Conservation (phyloP, 768 basidiomycete genomes). For the Boletus speciosus region DNA sequence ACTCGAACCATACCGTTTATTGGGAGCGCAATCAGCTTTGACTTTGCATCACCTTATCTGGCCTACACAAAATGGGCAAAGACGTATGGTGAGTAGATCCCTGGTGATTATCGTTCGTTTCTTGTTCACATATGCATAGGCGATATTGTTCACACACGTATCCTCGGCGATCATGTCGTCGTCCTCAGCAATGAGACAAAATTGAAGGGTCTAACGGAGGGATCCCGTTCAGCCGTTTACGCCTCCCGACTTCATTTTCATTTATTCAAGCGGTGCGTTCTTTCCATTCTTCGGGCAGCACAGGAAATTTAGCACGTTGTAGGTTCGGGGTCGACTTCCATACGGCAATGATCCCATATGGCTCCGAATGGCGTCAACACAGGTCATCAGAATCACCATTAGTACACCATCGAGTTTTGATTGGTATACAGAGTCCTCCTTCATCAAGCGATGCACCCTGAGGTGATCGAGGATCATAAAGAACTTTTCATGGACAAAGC, state of each 20-base stretch:
- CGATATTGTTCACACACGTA: background rate
- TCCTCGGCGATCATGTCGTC: background rate
- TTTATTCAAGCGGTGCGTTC: background rate
- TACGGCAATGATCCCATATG: constrained; percentile 3
- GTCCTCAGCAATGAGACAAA: background rate
- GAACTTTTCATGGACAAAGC: background rate
- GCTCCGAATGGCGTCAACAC: constrained; percentile 1
- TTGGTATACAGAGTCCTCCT: background rate
- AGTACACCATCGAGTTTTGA: background rate
- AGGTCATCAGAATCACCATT: background rate
- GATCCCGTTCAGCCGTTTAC: background rate
- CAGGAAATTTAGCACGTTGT: background rate
- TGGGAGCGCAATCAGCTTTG: background rate
- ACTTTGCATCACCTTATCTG: background rate
- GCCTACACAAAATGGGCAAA: constrained; percentile 1
- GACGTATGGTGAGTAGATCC: background rate
- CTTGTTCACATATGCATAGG: background rate
- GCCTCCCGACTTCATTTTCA: background rate
- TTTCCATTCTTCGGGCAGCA: background rate
- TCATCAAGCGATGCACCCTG: constrained; percentile 1
- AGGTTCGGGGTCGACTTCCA: constrained; percentile 3
- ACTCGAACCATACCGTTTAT: background rate
- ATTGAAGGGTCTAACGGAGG: background rate
- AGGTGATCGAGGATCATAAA: background rate
- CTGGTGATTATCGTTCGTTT: background rate